Percentiles rank a stretch among this genome's conserved stretches.
Conservation (phyloP, 2,329 filamentous ascomycete genomes). For the Exophiala sp. region DNA sequence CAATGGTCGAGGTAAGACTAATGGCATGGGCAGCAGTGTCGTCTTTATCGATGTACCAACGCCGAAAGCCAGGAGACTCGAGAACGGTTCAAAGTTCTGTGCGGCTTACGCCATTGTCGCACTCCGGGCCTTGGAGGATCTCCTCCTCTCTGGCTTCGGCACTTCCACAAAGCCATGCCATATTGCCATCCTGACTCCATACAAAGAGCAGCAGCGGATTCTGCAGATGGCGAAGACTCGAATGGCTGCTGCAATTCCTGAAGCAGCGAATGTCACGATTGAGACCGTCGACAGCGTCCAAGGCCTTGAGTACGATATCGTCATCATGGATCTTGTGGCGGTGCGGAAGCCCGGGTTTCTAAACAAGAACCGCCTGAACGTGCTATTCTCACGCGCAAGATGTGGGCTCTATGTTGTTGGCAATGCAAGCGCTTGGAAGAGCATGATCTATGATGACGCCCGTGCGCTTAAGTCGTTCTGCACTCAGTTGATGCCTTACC, state of each 20-base stretch:
- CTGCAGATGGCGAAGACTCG: not conserved
- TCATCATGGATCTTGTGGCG: not conserved
- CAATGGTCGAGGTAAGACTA: not conserved
- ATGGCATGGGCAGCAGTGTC: slow-evolving; percentile 1
- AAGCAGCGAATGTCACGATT: not conserved
- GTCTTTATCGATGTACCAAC: slow-evolving; percentile 2
- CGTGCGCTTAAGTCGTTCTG: not conserved
- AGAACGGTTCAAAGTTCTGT: not conserved
- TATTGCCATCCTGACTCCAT: slow-evolving; percentile 13
- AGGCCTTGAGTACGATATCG: not conserved
- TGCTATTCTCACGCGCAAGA: not conserved
- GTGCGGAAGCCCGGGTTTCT: not conserved
- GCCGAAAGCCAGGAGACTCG: not conserved
- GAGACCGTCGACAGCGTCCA: not conserved
- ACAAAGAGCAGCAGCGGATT: slow-evolving; percentile 2
- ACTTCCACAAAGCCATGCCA: slow-evolving; percentile 3
- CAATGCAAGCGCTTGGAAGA: not conserved
- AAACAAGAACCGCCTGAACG: not conserved
- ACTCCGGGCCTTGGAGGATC: slow-evolving; percentile 1
- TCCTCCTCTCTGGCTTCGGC: slow-evolving; percentile 8
- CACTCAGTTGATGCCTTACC: no score
- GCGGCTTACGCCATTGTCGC: slow-evolving; percentile 3
- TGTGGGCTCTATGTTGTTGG: not conserved
- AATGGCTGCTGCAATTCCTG: not conserved
- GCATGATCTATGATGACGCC: not conserved